Base-by-base conservation (phyloP, 345 rosid species). In the Corchorus capsularis region DNA sequence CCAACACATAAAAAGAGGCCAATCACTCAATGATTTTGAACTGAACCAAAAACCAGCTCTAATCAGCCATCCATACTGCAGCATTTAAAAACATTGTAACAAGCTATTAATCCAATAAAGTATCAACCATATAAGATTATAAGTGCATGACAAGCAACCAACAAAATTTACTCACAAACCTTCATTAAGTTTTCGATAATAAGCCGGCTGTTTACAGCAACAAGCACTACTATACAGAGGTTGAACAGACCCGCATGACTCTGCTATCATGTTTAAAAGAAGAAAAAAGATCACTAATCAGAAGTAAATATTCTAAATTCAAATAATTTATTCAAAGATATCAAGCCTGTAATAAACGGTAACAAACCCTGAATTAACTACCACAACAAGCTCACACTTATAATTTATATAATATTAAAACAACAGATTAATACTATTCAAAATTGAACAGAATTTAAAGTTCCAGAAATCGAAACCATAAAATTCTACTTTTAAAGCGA, bases 1-100 rank as follows among this genome's bases (percentile, higher is more conserved):
- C 99, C 99, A 93, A 87, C 98, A 92, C 99, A 96, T 96, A 78
- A 94, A 76, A 47, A 96, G 93, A 0, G 99, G 99, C 99, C 99
- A 96, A 77, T 96, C 99, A 79, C 97, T 87, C 79, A 96, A 81
- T 2, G 96, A 91, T 57, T 77, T 87, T 5, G 99, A 91, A 77
- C 94, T 92, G 84, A 93, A 96, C 99, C 99, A 94, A 85, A 94
- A 96, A 19, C 91, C 99, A 3, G 94, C 71, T 71, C 75, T 87
- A 73, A 96, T 96, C 80, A 96, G 82, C 99, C 93, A 96, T 66
- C 99, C 99, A 71, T 94, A 96, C 98, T 96, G 94, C 86, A 85
- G 59, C 65, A 75, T 35, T 53, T 70, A 71, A 20, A 34, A 46
- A 66, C 4, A 76, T 0, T 32, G 15, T 20, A 63, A 54, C 16